These are phyloP conservation scores for Phylloporus sp. DNA, from an alignment of 768 basidiomycete genomes.

Conservation along the genomic window DNA sequence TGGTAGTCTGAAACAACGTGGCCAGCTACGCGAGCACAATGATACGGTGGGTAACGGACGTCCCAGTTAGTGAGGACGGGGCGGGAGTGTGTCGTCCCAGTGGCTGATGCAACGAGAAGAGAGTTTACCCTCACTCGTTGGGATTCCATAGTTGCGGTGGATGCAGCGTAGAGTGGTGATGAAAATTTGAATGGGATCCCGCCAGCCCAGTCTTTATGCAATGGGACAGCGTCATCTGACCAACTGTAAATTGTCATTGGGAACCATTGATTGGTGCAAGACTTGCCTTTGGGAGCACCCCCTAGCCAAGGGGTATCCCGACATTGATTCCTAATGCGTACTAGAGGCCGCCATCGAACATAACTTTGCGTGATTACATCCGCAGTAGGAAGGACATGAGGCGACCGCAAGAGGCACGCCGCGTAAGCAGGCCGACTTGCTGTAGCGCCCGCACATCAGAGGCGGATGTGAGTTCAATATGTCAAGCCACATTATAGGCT, in stretches of 20 bases:
- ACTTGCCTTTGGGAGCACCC: slow-evolving; percentile 18
- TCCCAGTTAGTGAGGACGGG: slow-evolving; percentile 46
- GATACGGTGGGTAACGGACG: slow-evolving; percentile 40
- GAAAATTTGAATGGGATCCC: not conserved
- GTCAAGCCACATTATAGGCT: not conserved
- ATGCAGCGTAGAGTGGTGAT: not conserved
- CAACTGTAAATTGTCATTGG: not conserved
- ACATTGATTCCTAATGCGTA: slow-evolving; percentile 3
- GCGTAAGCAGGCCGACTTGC: slow-evolving; percentile 15
- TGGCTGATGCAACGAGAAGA: slow-evolving; percentile 13
- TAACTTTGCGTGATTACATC: not conserved
- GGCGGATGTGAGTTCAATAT: not conserved
- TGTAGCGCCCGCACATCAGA: slow-evolving; percentile 12
- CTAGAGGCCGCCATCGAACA: slow-evolving; percentile 9
- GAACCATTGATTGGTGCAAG: slow-evolving; percentile 4
- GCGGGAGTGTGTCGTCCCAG: slow-evolving; percentile 8
- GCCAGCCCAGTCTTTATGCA: slow-evolving; percentile 16
- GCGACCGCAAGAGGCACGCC: not conserved
- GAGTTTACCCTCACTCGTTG: slow-evolving; percentile 14
- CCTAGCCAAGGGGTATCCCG: not conserved
- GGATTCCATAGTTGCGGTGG: slow-evolving; percentile 12
- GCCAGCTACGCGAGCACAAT: slow-evolving; percentile 12
- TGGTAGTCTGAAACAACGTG: slow-evolving; percentile 15
- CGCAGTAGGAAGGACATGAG: not conserved
- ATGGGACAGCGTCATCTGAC: not conserved